Conservation (phyloP, 768 basidiomycete genomes). For the Boletus vinaceobasis region DNA sequence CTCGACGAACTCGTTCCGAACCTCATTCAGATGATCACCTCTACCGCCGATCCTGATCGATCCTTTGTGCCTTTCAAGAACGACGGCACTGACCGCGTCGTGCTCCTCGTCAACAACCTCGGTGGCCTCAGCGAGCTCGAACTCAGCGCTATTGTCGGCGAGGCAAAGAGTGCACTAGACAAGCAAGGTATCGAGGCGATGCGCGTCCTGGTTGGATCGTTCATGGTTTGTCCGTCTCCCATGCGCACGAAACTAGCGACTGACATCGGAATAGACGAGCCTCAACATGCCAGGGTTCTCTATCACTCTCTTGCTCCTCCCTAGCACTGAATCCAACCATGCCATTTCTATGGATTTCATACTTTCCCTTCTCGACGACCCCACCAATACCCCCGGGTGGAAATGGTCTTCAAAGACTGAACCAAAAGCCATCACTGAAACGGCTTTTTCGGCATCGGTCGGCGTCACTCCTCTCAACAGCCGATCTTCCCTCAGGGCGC, state of each 20-base stretch:
- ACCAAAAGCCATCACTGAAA: constrained; percentile 32
- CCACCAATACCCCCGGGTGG: constrained; percentile 76
- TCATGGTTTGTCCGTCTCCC: constrained; percentile 59
- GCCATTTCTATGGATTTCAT: constrained; percentile 42
- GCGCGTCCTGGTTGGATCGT: constrained; percentile 73
- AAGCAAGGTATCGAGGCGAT: constrained; percentile 53
- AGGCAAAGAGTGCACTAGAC: constrained; percentile 54
- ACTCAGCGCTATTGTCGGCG: constrained; percentile 62
- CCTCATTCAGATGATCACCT: constrained; percentile 67
- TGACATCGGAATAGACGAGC: constrained; percentile 54
- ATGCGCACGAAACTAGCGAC: not conserved
- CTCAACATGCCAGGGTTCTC: constrained; percentile 94
- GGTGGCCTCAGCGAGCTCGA: constrained; percentile 85
- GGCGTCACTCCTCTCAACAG: not conserved
- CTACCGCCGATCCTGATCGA: constrained; percentile 71
- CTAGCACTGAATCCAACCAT: constrained; percentile 39
- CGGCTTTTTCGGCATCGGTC: constrained; percentile 10
- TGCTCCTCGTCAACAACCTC: constrained; percentile 83
- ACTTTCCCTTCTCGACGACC: constrained; percentile 68
- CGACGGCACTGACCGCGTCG: constrained; percentile 62
- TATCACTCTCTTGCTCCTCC: constrained; percentile 75
- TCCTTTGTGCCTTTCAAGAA: constrained; percentile 71
- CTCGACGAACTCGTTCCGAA: constrained; percentile 66
- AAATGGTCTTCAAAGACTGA: constrained; percentile 59
- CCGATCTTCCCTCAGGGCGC: constrained; percentile 30